A percentile compares a stretch with the other conserved stretches of the same genome.
phyloP scores from a whole-genome alignment of 108 stramenopile genomes.

The Skeletonema grethae region DNA sequence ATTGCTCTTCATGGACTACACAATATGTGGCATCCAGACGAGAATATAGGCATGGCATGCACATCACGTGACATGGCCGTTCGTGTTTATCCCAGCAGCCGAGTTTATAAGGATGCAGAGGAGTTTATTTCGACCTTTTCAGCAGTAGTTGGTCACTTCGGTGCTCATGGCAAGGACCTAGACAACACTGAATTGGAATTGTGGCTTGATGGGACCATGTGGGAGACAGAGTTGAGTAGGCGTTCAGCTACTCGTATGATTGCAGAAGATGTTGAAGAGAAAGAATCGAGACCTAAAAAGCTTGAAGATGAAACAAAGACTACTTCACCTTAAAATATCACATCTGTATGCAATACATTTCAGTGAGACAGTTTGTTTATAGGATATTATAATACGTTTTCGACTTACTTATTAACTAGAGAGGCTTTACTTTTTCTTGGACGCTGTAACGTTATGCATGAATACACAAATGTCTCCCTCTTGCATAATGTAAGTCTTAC shows the following conservation, averaged over 20 bases:
- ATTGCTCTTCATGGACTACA: constrained; percentile 79
- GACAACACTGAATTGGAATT: constrained; percentile 43
- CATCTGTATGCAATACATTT: background rate
- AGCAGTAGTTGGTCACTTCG: constrained; percentile 81
- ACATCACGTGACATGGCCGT: constrained; percentile 61
- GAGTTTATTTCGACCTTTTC: constrained; percentile 77
- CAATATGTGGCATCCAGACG: constrained; percentile 79
- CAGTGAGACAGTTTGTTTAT: background rate
- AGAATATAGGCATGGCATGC: constrained; percentile 69
- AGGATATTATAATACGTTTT: background rate
- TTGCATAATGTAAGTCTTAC: constrained; percentile 94
- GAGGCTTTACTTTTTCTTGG: constrained; percentile 83
- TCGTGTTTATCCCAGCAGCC: constrained; percentile 65
- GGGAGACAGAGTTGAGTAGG: constrained; percentile 41
- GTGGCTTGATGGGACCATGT: constrained; percentile 50
- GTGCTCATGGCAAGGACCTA: constrained; percentile 66
- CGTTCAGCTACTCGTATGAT: constrained; percentile 24
- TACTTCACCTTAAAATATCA: background rate
- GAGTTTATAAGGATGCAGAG: constrained; percentile 52
- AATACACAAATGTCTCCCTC: constrained; percentile 92
- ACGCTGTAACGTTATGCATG: constrained; percentile 85
- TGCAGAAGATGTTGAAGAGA: constrained; percentile 12
- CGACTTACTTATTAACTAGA: background rate
- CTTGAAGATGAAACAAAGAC: background rate
- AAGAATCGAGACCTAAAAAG: background rate